Evolutionary conservation across 495 filamentous ascomycete species (phyloP).

Genomic region (Penicillium longicatenatum): DNA sequence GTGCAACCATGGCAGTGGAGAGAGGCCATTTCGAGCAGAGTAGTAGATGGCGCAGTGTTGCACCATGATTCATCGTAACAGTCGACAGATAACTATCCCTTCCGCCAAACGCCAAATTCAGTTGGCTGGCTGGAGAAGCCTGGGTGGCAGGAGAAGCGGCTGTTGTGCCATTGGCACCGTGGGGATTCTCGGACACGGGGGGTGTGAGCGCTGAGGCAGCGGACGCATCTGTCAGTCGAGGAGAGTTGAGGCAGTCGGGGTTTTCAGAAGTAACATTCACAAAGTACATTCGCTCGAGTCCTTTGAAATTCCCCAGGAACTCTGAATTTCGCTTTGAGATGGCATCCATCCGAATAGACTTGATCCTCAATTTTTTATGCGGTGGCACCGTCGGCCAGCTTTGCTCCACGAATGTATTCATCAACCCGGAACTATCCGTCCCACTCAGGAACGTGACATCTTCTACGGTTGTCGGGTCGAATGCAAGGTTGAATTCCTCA

Average conservation of each 20-base stretch:
- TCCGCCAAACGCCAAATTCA: constrained; percentile 31
- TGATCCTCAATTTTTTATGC: constrained; percentile 31
- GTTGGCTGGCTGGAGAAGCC: constrained; percentile 30
- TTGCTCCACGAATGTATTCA: constrained; percentile 58
- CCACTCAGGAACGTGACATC: constrained; percentile 56
- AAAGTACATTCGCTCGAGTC: constrained; percentile 49
- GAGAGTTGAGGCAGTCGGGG: constrained; percentile 33
- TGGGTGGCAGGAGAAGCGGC: constrained; percentile 24
- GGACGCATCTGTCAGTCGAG: constrained; percentile 17
- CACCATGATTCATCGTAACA: constrained; percentile 49
- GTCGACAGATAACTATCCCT: constrained; percentile 47
- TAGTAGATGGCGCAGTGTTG: constrained; percentile 56
- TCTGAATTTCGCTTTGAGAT: constrained; percentile 43
- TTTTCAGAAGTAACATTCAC: constrained; percentile 40
- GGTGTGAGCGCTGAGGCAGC: constrained; percentile 32
- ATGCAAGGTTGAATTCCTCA: constrained; percentile 41
- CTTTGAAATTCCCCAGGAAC: constrained; percentile 38
- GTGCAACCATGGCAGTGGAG: constrained; percentile 46
- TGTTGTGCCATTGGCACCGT: constrained; percentile 13
- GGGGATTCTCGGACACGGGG: constrained; percentile 23
- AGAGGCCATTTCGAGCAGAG: constrained; percentile 60
- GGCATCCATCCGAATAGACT: constrained; percentile 44
- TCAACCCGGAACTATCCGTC: constrained; percentile 37
- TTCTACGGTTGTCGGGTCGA: constrained; percentile 44
- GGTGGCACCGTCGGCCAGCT: constrained; percentile 45